phyloP scores from a whole-genome alignment of 1,139 yeast genomes.

The Yamadazyma pseudoaaseri region DNA sequence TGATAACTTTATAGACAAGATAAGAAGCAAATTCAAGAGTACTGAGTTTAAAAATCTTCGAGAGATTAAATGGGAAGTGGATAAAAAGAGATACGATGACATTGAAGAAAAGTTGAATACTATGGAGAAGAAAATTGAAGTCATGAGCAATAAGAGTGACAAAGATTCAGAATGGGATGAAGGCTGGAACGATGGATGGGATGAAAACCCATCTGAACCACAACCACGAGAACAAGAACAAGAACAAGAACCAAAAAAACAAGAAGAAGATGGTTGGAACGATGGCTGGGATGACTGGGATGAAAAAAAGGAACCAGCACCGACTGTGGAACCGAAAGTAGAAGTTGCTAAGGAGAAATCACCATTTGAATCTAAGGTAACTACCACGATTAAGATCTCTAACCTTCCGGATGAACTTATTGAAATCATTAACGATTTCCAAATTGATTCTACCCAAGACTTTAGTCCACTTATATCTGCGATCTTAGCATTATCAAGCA shows the following conservation, averaged over 20 bases:
- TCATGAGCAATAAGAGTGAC: conserved; percentile 13
- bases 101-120: conserved; percentile 12
- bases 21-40: conserved; percentile 19
- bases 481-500: conserved; percentile 30
- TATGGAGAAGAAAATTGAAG: conserved; percentile 16
- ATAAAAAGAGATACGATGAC: conserved; percentile 9
- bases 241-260: conserved; percentile 7
- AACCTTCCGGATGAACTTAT: conserved; percentile 20
- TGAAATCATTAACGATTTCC: conserved; percentile 22
- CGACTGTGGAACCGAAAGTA: not conserved
- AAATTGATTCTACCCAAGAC: conserved; percentile 13
- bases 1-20: conserved; percentile 25
- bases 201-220: conserved; percentile 21
- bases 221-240: conserved; percentile 5
- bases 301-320: conserved; percentile 6
- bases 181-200: conserved; percentile 24
- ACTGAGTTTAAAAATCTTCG: conserved; percentile 11
- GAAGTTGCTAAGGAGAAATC: not conserved
- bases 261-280: conserved; percentile 19
- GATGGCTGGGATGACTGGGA: conserved; percentile 19
- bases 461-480: conserved; percentile 18
- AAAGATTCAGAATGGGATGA: conserved; percentile 11
- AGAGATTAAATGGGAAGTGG: conserved; percentile 15
- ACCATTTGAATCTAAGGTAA: not conserved
- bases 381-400: conserved; percentile 17